Evolutionary conservation across 192 early-diverging fungal genomes (phyloP).

Genomic region (Rhizophagus clarus): DNA sequence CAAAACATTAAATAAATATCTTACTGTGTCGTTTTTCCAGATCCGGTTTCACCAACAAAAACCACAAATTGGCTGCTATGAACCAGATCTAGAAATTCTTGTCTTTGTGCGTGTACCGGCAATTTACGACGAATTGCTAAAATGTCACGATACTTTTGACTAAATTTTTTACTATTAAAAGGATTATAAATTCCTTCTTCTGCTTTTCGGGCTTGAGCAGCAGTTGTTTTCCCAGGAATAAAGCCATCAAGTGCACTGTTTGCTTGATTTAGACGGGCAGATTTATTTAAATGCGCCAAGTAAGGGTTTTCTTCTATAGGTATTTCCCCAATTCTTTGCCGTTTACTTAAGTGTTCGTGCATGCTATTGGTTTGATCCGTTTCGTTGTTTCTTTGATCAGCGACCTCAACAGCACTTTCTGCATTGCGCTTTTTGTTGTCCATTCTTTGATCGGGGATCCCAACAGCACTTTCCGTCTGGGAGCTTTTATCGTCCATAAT

Average conservation of each 20-base stretch:
- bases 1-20: slow-evolving; percentile 23
- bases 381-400: not conserved
- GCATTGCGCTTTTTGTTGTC: not conserved
- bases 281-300: slow-evolving; percentile 10
- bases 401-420: not conserved
- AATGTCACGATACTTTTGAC: slow-evolving; percentile 84
- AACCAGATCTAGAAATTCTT: slow-evolving; percentile 87
- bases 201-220: slow-evolving; percentile 74
- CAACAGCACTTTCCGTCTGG: too few relatives aligned
- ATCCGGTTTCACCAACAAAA: slow-evolving; percentile 96
- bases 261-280: not conserved
- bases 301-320: slow-evolving; percentile 17
- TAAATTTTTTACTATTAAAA: slow-evolving; percentile 79
- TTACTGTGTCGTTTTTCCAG: slow-evolving; percentile 98
- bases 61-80: slow-evolving; percentile 95
- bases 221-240: slow-evolving; percentile 79
- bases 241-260: slow-evolving; percentile 51
- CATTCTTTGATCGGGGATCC: too few relatives aligned
- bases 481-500: too few relatives aligned
- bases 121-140: slow-evolving; percentile 83
- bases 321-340: not conserved
- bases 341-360: slow-evolving; percentile 17
- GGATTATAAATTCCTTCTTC: slow-evolving; percentile 78
- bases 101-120: slow-evolving; percentile 93
- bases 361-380: not conserved